Percentiles rank a stretch among this genome's conserved stretches.
Conservation (phyloP, 108 stramenopile species). For the Epithemia pelagica region DNA sequence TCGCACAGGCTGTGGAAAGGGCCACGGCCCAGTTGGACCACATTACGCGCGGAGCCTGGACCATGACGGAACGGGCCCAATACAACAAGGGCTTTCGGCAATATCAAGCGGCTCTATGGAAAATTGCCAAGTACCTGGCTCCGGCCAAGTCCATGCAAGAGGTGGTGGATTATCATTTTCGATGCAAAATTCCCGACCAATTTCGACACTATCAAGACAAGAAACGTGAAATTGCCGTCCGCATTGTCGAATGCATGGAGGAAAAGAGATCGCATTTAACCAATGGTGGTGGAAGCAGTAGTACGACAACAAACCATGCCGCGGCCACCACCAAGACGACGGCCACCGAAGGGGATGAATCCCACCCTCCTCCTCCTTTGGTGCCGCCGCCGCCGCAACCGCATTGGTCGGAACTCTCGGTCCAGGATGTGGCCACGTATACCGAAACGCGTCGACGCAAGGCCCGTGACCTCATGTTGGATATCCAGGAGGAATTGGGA, state of each 20-base stretch:
- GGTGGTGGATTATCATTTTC: conserved; percentile 79
- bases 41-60: conserved; percentile 53
- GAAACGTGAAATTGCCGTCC: conserved; percentile 71
- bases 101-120: conserved; percentile 61
- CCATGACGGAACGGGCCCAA: conserved; percentile 43
- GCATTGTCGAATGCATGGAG: conserved; percentile 74
- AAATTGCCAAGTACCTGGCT: conserved; percentile 47
- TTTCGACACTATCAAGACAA: conserved; percentile 71
- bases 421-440: conserved; percentile 31
- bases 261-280: conserved; percentile 30
- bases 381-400: conserved; percentile 10
- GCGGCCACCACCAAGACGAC: conserved; percentile 21
- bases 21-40: conserved; percentile 26
- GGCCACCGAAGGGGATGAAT: background rate
- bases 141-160: conserved; percentile 49
- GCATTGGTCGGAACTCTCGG: conserved; percentile 43
- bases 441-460: conserved; percentile 36
- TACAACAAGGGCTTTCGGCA: conserved; percentile 66
- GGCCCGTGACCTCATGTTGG: conserved; percentile 48
- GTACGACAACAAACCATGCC: conserved; percentile 3
- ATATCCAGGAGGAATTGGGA: conserved; percentile 49
- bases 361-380: background rate
- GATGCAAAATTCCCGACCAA: conserved; percentile 86
- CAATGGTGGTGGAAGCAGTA: too few relatives aligned
- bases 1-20: conserved; percentile 32